Percentiles rank a stretch among this genome's conserved stretches.
Evolutionary conservation across 2,329 filamentous ascomycete species (phyloP).

Genomic region (Clathrospora elynae): DNA sequence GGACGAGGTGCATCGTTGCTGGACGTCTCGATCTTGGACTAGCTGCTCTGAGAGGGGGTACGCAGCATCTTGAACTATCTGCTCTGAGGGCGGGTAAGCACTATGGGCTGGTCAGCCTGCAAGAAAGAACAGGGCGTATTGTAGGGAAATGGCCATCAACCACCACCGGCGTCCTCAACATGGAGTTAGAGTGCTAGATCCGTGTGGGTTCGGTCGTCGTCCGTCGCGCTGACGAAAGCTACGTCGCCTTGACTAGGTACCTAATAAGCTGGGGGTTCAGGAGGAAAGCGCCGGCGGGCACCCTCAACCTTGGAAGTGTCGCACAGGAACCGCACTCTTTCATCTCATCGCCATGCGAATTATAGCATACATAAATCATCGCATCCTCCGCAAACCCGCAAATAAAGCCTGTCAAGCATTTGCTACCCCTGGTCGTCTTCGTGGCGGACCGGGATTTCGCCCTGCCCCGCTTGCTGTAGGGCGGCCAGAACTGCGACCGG

Average conservation of each 20-base stretch:
- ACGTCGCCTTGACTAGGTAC: constrained; percentile 14
- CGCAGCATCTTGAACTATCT: background rate
- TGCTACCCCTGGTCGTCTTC: constrained; percentile 23
- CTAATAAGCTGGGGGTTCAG: constrained; percentile 8
- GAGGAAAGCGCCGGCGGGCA: constrained; percentile 1
- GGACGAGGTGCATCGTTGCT: constrained; percentile 48
- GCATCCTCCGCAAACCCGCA: background rate
- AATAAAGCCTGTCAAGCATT: constrained; percentile 16
- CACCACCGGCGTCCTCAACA: too few relatives aligned
- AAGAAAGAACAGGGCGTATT: background rate
- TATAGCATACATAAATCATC: constrained; percentile 3
- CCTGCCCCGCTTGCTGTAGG: constrained; percentile 15
- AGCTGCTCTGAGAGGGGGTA: background rate
- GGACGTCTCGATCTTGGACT: background rate
- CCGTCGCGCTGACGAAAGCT: constrained; percentile 4
- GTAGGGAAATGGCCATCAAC: too few relatives aligned
- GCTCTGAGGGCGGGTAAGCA: background rate
- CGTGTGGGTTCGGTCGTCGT: constrained; percentile 11
- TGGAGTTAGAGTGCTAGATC: constrained; percentile 5
- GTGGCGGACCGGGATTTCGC: constrained; percentile 14
- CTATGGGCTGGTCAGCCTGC: constrained; percentile 1
- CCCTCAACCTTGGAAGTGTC: constrained; percentile 5
- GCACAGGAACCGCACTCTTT: constrained; percentile 1
- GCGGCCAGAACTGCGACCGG: constrained; percentile 13
- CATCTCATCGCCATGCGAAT: constrained; percentile 8